A percentile compares a stretch with the other conserved stretches of the same genome.
phyloP scores from a whole-genome alignment of 495 filamentous ascomycete species.

The Cetradonia linearis region DNA sequence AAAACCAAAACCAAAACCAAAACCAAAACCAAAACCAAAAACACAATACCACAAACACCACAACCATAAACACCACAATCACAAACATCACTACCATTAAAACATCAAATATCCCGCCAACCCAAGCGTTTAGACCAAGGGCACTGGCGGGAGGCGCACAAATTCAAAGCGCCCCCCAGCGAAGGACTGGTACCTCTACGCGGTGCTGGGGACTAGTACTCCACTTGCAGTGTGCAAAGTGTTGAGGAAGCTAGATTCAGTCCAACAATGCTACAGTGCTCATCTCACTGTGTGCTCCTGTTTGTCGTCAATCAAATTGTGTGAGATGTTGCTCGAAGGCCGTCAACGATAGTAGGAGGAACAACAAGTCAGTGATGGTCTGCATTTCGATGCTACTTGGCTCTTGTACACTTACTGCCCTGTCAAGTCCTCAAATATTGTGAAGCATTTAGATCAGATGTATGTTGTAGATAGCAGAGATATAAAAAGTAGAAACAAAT shows the following conservation, averaged over 20 bases:
- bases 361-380: background rate
- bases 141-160: background rate
- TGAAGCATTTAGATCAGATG: too few species aligned
- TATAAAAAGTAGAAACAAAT: too few species aligned
- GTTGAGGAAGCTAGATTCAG: conserved; percentile 1
- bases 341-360: background rate
- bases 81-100: background rate
- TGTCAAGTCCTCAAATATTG: background rate
- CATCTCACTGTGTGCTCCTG: background rate
- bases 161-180: background rate
- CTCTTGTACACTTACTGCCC: background rate
- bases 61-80: too few species aligned
- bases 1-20: too few species aligned
- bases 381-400: background rate
- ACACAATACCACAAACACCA: background rate
- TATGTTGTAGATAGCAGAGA: background rate
- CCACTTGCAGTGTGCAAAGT: background rate
- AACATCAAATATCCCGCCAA: background rate
- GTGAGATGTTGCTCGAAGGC: background rate
- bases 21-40: too few species aligned
- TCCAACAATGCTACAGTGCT: conserved; percentile 1
- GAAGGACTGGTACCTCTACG: conserved; percentile 1
- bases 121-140: background rate
- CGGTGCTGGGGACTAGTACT: background rate
- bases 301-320: background rate